Base-by-base conservation (phyloP, 2,329 filamentous ascomycete genomes). In the Elsinoe australis region DNA sequence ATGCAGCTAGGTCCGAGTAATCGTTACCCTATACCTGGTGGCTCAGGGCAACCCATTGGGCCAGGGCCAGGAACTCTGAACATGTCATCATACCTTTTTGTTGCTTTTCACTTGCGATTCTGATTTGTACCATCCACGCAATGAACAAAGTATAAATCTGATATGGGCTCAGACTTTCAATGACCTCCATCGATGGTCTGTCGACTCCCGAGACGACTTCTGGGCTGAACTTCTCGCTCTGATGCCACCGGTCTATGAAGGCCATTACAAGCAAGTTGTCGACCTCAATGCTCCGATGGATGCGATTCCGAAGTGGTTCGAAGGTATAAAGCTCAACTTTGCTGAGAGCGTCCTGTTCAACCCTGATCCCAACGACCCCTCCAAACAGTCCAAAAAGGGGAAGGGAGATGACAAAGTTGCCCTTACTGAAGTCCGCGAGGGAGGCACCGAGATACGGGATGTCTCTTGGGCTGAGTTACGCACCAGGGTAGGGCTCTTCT, bases 281-380 rank as follows among this genome's bases (percentile, higher is more conserved):
- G 85, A 94, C 59, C 81, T 86, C 57, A 70, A 69, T 0, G 71
- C 75, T 1, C 78, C 80, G 1, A 86, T 94, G 62, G 81, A 87
- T 52, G 70, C 71, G 12, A 73, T 90, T 4, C 87, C 87, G 0
- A 67, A 71, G 32, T 94, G 87, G 87, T 94, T 92, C 62, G 68
- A 78, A 1, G 87, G 87, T 22, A 73, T 88, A 1, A 67, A 70
- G 4, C 64, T 92, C 56, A 94, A 88, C 59, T 90, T 82, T 60
- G 82, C 85, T 4, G 86, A 94, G 67, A 94, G 92, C 60, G 65
- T 87, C 19, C 76, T 94, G 19, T 89, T 78, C 67, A 74, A 74
- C 1, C 61, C 62, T 2, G 60, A 65, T 1, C 58, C 65, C 0
- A 61, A 66, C n/a, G 59, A 71, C 7, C 62, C 68, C 0, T 72